Evolutionary conservation across 768 basidiomycete species (phyloP), one percentile per base, ranked within the genome.

Genomic region (Lyophyllum semitale): DNA sequence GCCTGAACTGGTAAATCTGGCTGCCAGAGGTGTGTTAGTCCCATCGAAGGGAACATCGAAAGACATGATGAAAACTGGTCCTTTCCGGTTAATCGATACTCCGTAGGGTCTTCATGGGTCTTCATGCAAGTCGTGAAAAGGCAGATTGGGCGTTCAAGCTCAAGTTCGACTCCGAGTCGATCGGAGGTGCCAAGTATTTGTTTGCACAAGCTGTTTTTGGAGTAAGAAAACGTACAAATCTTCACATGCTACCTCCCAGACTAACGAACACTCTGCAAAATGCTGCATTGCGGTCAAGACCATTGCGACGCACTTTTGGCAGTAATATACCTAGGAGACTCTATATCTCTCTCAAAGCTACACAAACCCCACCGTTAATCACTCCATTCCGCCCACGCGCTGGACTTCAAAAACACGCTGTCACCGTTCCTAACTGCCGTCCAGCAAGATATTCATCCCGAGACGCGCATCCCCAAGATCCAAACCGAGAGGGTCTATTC

Each of bases 401-500:
- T 9, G 3, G 23, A 13, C 26, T 29, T 18, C 44, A 11, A 45
- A 8, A 8, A 15, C 37, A 38, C 13, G 15, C 15, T 8, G 43
- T 7, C 25, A 37, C 35, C 4, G 3, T 15, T n/a, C 25, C 5
- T 4, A 30, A 23, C 41, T 17, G 23, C 25, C 48, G n/a, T 7
- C 11, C 37, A 18, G 43, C 27, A 29, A 25, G 17, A 30, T 53
- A 44, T 49, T 58, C 40, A n/a, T 46, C 54, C 9, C 46, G 51
- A 29, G 43, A 22, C 20, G 38, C 61, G 8, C 54, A 57, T 1
- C 58, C 62, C 27, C 29, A 59, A 32, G 89, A 91, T 66, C 82
- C 87, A 1, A 72, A 76, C 48, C 79, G 88, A 12, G 78, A 84
- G 17, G 86, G 84, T 65, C 68, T 92, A 2, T 90, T 82, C 64